Base-by-base conservation (phyloP, 176 grass and related monocot species). In the Phyllostachys edulis region DNA sequence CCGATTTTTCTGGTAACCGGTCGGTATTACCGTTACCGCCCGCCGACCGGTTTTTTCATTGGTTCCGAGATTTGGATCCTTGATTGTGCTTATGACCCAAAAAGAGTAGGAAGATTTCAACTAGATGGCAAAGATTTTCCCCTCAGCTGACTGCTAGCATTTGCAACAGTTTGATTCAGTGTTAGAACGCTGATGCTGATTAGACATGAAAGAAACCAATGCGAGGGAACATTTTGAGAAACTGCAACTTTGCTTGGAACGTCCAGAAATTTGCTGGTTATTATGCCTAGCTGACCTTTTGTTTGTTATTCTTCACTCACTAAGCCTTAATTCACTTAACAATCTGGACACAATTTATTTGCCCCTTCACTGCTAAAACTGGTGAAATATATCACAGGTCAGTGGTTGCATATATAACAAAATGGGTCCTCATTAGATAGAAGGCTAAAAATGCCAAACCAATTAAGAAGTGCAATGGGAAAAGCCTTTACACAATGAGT, bases 81-180 rank as follows among this genome's bases (percentile, higher is more conserved):
- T n/a, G n/a, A 61, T 52, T 75, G 63, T 34, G 32, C 60, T 84
- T 29, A 36, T 57, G 56, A 84, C 8, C 36, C 36, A 41, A 76
- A 75, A 76, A 8, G 6, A 69, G 72, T 42, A 76, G 63, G 59
- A 76, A 42, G 21, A 40, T 67, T 59, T 57, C 5, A 76, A 75
- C 7, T 67, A 76, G 36, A 49, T 82, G n/a, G 62, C 16, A 52
- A 34, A 34, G 23, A 34, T 59, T 77, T 54, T 27, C 23, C 36
- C 37, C 52, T 40, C 24, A 34, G 45, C 26, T 51, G 7, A 73
- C 26, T 52, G 11, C 34, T 39, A 84, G n/a, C 49, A 67, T 14
- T 29, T 76, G 82, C 29, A 66, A 64, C 60, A 84, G 47, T 66
- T 18, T 67, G 62, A 65, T 75, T 16, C 40, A 11, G 3, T 82